These are phyloP conservation scores for Chlorella sp. DNA, from an alignment of 139 green algal species.

Conservation along the genomic window DNA sequence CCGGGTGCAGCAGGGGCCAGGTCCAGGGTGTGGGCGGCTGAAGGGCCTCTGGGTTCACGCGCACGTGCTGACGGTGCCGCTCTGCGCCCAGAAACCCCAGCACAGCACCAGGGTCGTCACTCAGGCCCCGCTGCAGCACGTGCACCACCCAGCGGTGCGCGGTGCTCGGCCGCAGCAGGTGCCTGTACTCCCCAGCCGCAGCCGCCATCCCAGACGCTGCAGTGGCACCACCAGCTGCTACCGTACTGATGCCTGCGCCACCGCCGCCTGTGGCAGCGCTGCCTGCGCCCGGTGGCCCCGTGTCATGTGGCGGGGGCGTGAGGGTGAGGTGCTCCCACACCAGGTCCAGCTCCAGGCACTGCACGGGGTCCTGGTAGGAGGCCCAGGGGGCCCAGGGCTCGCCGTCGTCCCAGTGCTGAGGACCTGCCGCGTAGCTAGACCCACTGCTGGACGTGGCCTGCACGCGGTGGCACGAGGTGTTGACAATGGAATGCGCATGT, in stretches of 20 bases:
- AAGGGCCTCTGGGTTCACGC: too few species aligned
- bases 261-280: too few species aligned
- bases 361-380: background rate
- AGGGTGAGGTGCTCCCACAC: background rate
- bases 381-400: background rate
- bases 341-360: background rate
- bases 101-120: background rate
- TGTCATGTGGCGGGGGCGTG: too few species aligned
- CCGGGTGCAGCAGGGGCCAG: too few species aligned
- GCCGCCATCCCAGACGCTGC: too few species aligned
- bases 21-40: too few species aligned
- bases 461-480: too few species aligned
- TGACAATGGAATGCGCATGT: too few species aligned
- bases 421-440: background rate
- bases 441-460: background rate
- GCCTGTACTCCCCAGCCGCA: too few species aligned
- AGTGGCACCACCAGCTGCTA: too few species aligned
- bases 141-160: background rate
- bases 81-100: background rate
- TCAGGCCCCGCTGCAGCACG: background rate
- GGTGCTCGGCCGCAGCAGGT: background rate
- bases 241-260: too few species aligned
- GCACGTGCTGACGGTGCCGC: background rate
- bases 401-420: background rate
- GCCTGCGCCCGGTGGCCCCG: too few species aligned